phyloP scores from a whole-genome alignment of 176 grass and related monocot genomes.

The Oryza meridionalis region DNA sequence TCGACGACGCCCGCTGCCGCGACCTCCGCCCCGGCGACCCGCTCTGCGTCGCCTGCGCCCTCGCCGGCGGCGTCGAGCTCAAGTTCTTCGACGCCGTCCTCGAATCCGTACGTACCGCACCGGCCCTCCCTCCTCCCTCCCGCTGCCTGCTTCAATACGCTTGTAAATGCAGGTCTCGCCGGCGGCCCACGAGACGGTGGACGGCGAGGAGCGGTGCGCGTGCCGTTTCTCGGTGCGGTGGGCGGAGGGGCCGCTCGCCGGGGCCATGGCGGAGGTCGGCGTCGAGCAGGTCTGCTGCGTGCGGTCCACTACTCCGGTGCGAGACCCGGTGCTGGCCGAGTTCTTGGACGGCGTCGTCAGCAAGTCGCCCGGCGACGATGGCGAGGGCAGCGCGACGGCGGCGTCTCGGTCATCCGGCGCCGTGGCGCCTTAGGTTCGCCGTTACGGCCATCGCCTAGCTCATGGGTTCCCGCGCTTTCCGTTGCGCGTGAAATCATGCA shows the following conservation, averaged over 20 bases:
- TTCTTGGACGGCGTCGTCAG: conserved; percentile 37
- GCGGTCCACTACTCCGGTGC: conserved; percentile 26
- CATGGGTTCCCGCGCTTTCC: not conserved
- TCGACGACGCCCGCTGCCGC: conserved; percentile 52
- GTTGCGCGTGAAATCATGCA: not conserved
- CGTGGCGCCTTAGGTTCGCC: not conserved
- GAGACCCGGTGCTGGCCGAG: conserved; percentile 32
- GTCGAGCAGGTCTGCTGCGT: conserved; percentile 39
- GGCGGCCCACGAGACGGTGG: conserved; percentile 14
- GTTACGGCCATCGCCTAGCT: not conserved
- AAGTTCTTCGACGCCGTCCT: conserved; percentile 52
- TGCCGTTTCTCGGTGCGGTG: conserved; percentile 46
- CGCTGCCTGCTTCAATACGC: too few relatives aligned
- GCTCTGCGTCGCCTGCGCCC: conserved; percentile 47
- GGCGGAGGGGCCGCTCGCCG: conserved; percentile 30
- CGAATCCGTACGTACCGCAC: conserved; percentile 40
- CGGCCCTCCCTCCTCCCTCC: not conserved
- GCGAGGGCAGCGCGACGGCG: not conserved
- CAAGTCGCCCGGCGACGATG: not conserved
- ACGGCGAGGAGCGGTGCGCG: conserved; percentile 44
- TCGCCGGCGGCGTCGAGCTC: not conserved
- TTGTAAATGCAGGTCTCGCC: conserved; percentile 36
- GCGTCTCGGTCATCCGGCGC: not conserved
- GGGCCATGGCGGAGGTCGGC: conserved; percentile 7
- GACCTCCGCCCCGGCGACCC: conserved; percentile 29